Base-by-base conservation (phyloP, 768 basidiomycete species). In the Chalciporus chontae region DNA sequence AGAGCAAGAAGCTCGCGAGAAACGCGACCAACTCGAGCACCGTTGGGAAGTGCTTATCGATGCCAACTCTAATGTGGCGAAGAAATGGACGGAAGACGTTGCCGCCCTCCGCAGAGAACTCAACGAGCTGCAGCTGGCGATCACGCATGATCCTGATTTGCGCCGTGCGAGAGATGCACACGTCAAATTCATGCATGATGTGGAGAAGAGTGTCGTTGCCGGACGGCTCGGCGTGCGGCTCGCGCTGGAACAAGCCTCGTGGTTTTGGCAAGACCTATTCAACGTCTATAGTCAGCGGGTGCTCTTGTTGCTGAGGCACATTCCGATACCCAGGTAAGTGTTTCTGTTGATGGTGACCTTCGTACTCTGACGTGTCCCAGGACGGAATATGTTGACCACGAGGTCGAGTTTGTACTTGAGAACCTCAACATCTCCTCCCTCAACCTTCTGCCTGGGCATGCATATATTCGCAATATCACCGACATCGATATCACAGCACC, bases 261-360 rank as follows among this genome's bases (percentile, higher is more conserved):
- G 87, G 87, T 79, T 88, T 69, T 87, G 84, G 84, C 78, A 84
- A 63, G 91, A 94, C 52, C 52, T 91, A 7, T 84, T 89, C 72
- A 87, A 84, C 57, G 85, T 90, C 14, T 91, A 90, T 59, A 63
- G 87, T 1, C 90, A 89, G 14, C 76, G 77, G 8, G 29, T 79
- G 1, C 62, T 85, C 48, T 57, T 52, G 23, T 67, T 77, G 59
- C 53, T 87, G 62, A 78, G 79, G 56, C 77, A 79, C 45, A 66
- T 88, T 13, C 86, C 86, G 10, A 86, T 88, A 43, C 87, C 87
- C 6, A 77, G 85, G 85, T 81, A 50, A 15, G 71, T 56, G 10
- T 9, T 5, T 60, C 6, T 13, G 5, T 18, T 1, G 2, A 51
- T 8, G 17, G 7, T 40, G 7, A 10, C 4, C 10, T 9, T 31